Evolutionary conservation across 768 basidiomycete species (phyloP).

Genomic region (Termitomyces sp.): DNA sequence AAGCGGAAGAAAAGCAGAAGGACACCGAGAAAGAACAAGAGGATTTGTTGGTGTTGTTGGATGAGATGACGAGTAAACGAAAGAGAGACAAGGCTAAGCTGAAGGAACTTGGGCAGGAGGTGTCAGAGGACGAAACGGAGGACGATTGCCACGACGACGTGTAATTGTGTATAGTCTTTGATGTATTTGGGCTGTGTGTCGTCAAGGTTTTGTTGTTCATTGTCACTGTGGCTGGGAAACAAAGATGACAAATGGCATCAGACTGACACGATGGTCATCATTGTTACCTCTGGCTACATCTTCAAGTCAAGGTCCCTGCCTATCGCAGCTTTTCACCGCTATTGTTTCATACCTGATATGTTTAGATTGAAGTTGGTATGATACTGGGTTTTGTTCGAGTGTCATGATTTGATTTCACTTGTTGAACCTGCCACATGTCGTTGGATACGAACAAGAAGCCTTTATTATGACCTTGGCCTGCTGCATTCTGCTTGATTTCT

Average conservation of each 20-base stretch:
- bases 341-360: not conserved
- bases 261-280: not conserved
- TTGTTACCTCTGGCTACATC: not conserved
- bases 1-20: conserved; percentile 59
- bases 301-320: not conserved
- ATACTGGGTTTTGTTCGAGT: not conserved
- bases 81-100: conserved; percentile 78
- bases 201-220: not conserved
- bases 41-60: conserved; percentile 87
- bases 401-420: not conserved
- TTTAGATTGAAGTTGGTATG: not conserved
- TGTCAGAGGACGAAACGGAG: conserved; percentile 89
- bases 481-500: not conserved
- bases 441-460: not conserved
- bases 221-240: not conserved
- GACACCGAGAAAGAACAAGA: conserved; percentile 96
- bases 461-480: not conserved
- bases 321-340: not conserved
- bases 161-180: conserved; percentile 3
- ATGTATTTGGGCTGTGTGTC: not conserved
- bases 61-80: conserved; percentile 86
- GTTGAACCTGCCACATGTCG: not conserved
- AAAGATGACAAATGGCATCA: not conserved
- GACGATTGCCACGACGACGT: conserved; percentile 49
- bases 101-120: conserved; percentile 71